These are phyloP conservation scores for Gossypium lobatum DNA, from an alignment of 441 rosid species.

Conservation along the genomic window DNA sequence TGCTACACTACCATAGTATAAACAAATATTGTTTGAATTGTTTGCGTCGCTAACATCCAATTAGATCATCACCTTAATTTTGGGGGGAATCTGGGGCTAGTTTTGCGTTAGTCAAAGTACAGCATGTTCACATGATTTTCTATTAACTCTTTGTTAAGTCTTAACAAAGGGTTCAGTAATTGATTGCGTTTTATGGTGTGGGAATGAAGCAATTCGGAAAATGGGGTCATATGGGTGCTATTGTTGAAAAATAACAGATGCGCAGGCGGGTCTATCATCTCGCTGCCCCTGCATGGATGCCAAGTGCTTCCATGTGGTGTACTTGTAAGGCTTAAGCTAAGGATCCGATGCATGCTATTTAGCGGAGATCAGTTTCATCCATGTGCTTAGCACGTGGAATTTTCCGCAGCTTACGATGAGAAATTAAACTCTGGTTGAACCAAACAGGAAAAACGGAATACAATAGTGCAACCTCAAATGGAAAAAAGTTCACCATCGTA, in stretches of 20 bases:
- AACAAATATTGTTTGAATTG: not conserved
- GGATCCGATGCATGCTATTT: constrained; percentile 18
- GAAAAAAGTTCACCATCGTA: too few species aligned
- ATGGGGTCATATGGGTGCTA: not conserved
- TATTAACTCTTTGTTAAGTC: not conserved
- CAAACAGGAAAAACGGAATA: not conserved
- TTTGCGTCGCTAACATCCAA: not conserved
- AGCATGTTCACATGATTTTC: not conserved
- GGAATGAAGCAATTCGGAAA: not conserved
- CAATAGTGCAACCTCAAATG: not conserved
- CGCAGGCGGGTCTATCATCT: not conserved
- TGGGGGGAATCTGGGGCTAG: not conserved
- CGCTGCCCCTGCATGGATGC: constrained; percentile 21
- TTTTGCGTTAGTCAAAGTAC: not conserved
- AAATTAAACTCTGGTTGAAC: not conserved
- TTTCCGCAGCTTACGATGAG: not conserved
- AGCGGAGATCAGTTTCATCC: not conserved
- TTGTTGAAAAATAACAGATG: not conserved
- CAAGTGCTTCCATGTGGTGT: constrained; percentile 15
- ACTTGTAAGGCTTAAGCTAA: not conserved
- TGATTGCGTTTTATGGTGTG: not conserved
- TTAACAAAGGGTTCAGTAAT: not conserved
- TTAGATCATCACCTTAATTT: constrained; percentile 12
- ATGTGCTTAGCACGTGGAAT: not conserved
- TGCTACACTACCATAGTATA: not conserved